phyloP scores from a whole-genome alignment of 2,329 filamentous ascomycete species.

The Dryadomyces sulphureus region DNA sequence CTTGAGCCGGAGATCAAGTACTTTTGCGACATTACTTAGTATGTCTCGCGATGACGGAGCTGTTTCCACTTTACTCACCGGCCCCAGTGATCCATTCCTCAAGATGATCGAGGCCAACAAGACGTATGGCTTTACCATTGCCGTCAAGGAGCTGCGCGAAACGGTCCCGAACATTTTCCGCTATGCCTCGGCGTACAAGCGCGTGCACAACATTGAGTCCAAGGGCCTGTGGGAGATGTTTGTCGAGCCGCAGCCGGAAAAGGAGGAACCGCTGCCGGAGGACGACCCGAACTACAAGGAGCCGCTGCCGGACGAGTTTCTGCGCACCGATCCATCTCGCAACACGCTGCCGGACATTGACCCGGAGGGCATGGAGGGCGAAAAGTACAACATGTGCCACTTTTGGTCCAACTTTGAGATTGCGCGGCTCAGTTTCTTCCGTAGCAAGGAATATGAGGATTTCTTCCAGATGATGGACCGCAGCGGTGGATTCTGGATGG shows the following conservation, averaged over 20 bases:
- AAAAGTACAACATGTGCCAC: slow-evolving; percentile 99
- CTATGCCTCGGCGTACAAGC: slow-evolving; percentile 96
- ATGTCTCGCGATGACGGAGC: slow-evolving; percentile 21
- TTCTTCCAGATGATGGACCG: slow-evolving; percentile 99
- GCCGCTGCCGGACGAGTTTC: slow-evolving; percentile 64
- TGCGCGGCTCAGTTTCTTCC: slow-evolving; percentile 85
- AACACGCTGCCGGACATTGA: slow-evolving; percentile 69
- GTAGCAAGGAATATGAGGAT: slow-evolving; percentile 92
- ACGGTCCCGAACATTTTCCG: slow-evolving; percentile 98
- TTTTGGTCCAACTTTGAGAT: slow-evolving; percentile 99
- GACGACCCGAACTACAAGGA: slow-evolving; percentile 52
- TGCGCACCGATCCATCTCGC: slow-evolving; percentile 58
- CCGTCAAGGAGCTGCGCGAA: slow-evolving; percentile 93
- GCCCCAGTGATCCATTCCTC: slow-evolving; percentile 71
- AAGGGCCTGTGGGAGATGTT: slow-evolving; percentile 99
- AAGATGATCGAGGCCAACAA: slow-evolving; percentile 92
- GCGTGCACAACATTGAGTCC: slow-evolving; percentile 76
- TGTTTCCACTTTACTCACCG: neutral
- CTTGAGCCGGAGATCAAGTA: slow-evolving; percentile 99
- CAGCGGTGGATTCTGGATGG: slow-evolving; percentile 98
- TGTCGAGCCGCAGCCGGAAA: slow-evolving; percentile 59
- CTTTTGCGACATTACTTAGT: slow-evolving; percentile 99
- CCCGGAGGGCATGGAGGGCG: slow-evolving; percentile 87
- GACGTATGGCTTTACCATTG: slow-evolving; percentile 97
- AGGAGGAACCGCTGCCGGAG: slow-evolving; percentile 39